These are phyloP conservation scores for Ormosia emarginata DNA, from an alignment of 306 rosid species.

Conservation along the genomic window DNA sequence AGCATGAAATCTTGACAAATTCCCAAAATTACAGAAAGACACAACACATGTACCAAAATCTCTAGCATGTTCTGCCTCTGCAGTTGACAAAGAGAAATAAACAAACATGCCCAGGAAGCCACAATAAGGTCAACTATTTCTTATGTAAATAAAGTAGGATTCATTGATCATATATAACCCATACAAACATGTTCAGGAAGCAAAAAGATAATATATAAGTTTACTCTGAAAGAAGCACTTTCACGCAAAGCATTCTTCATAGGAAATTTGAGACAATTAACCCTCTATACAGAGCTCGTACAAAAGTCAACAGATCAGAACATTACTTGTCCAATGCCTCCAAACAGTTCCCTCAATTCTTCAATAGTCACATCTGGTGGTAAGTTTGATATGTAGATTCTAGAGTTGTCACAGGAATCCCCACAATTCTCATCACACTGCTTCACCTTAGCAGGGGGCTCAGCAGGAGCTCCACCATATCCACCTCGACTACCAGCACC, in stretches of 20 bases:
- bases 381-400: conserved; percentile 94
- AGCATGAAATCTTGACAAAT: neutral
- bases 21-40: neutral
- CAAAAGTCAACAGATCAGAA: conserved; percentile 32
- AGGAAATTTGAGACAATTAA: neutral
- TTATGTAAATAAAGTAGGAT: neutral
- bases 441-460: conserved; percentile 73
- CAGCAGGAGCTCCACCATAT: conserved; percentile 59
- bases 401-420: conserved; percentile 88
- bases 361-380: conserved; percentile 91
- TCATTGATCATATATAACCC: neutral
- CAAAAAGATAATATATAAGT: neutral
- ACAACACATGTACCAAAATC: neutral
- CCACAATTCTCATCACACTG: conserved; percentile 90
- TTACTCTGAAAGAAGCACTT: neutral
- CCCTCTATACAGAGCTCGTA: conserved; percentile 2
- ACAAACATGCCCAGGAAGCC: neutral
- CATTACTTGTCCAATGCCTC: conserved; percentile 99
- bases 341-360: conserved; percentile 87
- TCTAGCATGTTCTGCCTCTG: neutral
- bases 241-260: neutral
- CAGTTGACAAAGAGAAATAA: neutral
- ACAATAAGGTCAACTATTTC: neutral
- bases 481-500: conserved; percentile 71
- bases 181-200: neutral